A percentile compares a stretch with the other conserved stretches of the same genome.
Conservation (phyloP, 2,329 filamentous ascomycete species). For the Phialophora macrospora region DNA sequence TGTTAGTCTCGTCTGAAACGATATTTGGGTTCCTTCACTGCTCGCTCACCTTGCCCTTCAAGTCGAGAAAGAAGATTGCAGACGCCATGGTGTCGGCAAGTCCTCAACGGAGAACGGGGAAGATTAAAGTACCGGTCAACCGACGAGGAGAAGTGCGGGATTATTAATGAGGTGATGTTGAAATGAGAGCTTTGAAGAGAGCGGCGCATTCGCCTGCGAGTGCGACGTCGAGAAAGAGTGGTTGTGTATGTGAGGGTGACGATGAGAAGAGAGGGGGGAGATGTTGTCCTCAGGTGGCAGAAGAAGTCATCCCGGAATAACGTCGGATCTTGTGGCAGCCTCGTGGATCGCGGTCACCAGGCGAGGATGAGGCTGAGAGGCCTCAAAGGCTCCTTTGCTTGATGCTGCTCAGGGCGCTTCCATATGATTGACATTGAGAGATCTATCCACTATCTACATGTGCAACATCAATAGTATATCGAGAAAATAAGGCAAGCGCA, state of each 20-base stretch:
- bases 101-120: neutral
- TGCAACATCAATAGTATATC: neutral
- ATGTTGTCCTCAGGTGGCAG: neutral
- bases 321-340: neutral
- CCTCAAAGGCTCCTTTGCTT: neutral
- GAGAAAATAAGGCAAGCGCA: neutral
- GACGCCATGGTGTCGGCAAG: constrained; percentile 75
- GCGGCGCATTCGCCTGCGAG: constrained; percentile 1
- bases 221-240: constrained; percentile 2
- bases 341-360: neutral
- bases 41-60: constrained; percentile 90
- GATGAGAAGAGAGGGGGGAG: neutral
- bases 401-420: neutral
- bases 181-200: neutral
- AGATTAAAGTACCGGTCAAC: neutral
- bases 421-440: neutral
- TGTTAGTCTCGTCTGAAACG: constrained; percentile 10
- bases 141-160: neutral
- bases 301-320: neutral
- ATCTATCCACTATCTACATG: neutral
- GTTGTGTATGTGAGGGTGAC: neutral
- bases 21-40: neutral
- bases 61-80: constrained; percentile 95
- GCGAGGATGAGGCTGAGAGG: neutral
- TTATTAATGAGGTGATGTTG: neutral